Evolutionary conservation across 1,139 yeast genomes (phyloP).

Genomic region (Yamadazyma sp.): DNA sequence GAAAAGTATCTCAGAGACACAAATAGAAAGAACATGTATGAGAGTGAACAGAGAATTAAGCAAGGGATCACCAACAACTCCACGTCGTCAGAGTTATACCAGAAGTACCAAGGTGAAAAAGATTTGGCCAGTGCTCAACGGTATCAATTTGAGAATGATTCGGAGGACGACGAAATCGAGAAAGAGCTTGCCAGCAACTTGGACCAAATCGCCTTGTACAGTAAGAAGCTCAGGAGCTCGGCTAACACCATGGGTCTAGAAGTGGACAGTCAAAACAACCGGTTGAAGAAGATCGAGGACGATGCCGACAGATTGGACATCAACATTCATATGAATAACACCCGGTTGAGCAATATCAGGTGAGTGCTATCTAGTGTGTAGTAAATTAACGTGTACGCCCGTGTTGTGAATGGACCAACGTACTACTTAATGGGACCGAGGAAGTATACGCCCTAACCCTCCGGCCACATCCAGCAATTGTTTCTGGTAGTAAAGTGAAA

Average conservation of each 20-base stretch:
- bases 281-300: conserved; percentile 52
- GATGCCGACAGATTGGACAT: conserved; percentile 58
- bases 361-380: conserved; percentile 13
- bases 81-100: conserved; percentile 39
- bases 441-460: no score
- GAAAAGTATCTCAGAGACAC: conserved; percentile 53
- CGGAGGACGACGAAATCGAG: conserved; percentile 61
- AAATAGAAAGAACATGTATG: conserved; percentile 44
- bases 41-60: conserved; percentile 47
- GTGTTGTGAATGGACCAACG: no score
- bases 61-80: conserved; percentile 42
- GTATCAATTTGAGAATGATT: conserved; percentile 54
- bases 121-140: conserved; percentile 48
- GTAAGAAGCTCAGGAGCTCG: conserved; percentile 42
- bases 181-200: conserved; percentile 54
- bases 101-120: conserved; percentile 51
- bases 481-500: background rate
- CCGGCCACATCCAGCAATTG: no score
- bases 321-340: conserved; percentile 50
- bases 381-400: no score
- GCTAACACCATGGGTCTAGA: conserved; percentile 51
- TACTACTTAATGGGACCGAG: no score
- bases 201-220: conserved; percentile 50
- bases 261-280: conserved; percentile 49
- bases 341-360: conserved; percentile 46